Base-by-base conservation (phyloP, 2,329 filamentous ascomycete genomes). In the Paramyrothecium roridum region DNA sequence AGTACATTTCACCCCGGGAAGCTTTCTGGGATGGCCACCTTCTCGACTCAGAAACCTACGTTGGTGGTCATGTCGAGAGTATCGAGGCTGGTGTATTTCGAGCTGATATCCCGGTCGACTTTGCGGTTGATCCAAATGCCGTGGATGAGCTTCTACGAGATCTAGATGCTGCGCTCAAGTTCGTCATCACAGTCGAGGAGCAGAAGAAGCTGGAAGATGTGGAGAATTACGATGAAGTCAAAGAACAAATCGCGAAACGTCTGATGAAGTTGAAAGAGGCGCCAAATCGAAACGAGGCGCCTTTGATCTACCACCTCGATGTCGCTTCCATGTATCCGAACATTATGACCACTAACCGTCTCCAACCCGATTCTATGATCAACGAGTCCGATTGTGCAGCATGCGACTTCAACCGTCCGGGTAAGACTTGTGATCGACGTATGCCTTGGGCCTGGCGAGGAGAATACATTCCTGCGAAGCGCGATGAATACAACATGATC, bases 311-410 rank as follows among this genome's bases (percentile, higher is more conserved):
- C 74, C 95, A 99, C 80, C 79, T 99, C 75, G 95, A 99, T 68
- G 96, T 99, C 56, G 95, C 95, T 19, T 97, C 95, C 57, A 99
- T 99, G 95, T 99, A 99, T 70, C 95, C 95, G 11, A 99, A 99
- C 73, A 99, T 99, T 71, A 99, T 99, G 96, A 99, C 96, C 2
- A 99, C 95, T 1, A 99, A 99, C 72, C 89, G 95, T 70, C 75
- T 99, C 49, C 95, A 99, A 64, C 95, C 95, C 0, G 95, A 99
- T 72, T 98, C 95, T n/a, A 96, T 99, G 92, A 96, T 99, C 53
- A 80, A 93, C 50, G 96, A 99, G 70, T 91, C 93, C 1, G 91
- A 96, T 65, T 99, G 96, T 66, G 95, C 95, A 3, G 93, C 95
- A 12, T 99, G 96, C 72, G 96, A 99, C 70, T 99, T 99, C 79